Conservation (phyloP, 345 rosid species). For the Murraya koenigii region DNA sequence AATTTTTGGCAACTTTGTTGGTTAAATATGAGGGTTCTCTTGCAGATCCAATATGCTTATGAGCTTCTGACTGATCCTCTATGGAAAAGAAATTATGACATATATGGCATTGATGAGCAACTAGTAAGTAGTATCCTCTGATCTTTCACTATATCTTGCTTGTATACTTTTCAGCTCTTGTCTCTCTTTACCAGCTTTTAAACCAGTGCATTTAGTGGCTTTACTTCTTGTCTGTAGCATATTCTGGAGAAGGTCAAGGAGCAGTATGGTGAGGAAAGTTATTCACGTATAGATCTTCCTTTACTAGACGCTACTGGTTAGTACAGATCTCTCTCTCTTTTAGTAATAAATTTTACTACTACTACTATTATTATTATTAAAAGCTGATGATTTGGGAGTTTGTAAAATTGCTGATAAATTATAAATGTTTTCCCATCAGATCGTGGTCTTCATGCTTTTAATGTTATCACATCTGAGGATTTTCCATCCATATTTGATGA, state of each 20-base stretch:
- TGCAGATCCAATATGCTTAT: slow-evolving; percentile 79
- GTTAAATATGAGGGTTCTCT: slow-evolving; percentile 10
- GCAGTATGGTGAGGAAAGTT: slow-evolving; percentile 45
- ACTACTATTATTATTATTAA: not conserved
- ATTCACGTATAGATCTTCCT: slow-evolving; percentile 53
- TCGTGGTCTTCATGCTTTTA: slow-evolving; percentile 42
- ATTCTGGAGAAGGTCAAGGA: slow-evolving; percentile 42
- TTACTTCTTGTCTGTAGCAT: slow-evolving; percentile 46
- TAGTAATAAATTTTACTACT: not conserved
- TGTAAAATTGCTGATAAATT: slow-evolving; percentile 8
- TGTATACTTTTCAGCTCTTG: not conserved
- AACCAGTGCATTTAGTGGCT: not conserved
- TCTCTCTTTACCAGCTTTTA: not conserved
- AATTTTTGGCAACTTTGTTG: not conserved
- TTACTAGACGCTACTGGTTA: slow-evolving; percentile 67
- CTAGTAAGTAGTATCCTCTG: slow-evolving; percentile 46
- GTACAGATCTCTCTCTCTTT: slow-evolving; percentile 20
- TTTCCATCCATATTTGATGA: slow-evolving; percentile 39
- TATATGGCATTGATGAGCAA: slow-evolving; percentile 76
- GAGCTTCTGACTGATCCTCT: slow-evolving; percentile 67
- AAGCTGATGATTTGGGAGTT: not conserved
- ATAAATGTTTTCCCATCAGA: slow-evolving; percentile 32
- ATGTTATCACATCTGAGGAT: slow-evolving; percentile 50
- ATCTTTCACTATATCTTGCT: slow-evolving; percentile 2
- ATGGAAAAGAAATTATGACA: slow-evolving; percentile 85